These are phyloP conservation scores for Zygoascus biomembranicola DNA, from an alignment of 805 yeast species.

Conservation along the genomic window DNA sequence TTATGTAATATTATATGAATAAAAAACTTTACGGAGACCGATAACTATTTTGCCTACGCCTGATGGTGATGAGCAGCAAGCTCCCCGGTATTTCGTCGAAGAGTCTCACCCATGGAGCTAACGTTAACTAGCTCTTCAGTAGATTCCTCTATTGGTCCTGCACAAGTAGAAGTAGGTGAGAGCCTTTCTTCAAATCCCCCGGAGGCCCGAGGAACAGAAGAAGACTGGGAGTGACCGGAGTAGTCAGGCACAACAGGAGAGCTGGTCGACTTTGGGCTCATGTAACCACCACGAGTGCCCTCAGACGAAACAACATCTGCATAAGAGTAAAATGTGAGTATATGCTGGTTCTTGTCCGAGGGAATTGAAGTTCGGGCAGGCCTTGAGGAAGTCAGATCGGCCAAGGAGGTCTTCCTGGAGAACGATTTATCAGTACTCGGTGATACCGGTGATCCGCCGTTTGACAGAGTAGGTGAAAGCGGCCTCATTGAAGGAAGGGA, in stretches of 20 bases:
- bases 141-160: slow-evolving; percentile 1
- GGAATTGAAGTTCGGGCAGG: neutral
- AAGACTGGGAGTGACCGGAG: slow-evolving; percentile 35
- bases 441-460: neutral
- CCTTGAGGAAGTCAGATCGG: neutral
- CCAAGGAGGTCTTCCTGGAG: neutral
- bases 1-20: neutral
- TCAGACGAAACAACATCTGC: slow-evolving; percentile 52
- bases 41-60: neutral
- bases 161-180: slow-evolving; percentile 1
- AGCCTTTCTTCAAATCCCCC: neutral
- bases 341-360: slow-evolving; percentile 7
- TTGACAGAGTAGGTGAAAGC: neutral
- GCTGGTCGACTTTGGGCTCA: neutral
- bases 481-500: neutral
- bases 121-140: slow-evolving; percentile 8
- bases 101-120: slow-evolving; percentile 18
- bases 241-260: neutral
- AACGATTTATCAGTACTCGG: neutral
- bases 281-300: slow-evolving; percentile 19
- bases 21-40: neutral
- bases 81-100: slow-evolving; percentile 17
- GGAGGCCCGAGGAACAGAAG: slow-evolving; percentile 11
- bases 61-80: slow-evolving; percentile 2
- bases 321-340: slow-evolving; percentile 55